Base-by-base conservation (phyloP, 1,284 basidiomycete species). In the Cutaneotrichosporon cutaneum region DNA sequence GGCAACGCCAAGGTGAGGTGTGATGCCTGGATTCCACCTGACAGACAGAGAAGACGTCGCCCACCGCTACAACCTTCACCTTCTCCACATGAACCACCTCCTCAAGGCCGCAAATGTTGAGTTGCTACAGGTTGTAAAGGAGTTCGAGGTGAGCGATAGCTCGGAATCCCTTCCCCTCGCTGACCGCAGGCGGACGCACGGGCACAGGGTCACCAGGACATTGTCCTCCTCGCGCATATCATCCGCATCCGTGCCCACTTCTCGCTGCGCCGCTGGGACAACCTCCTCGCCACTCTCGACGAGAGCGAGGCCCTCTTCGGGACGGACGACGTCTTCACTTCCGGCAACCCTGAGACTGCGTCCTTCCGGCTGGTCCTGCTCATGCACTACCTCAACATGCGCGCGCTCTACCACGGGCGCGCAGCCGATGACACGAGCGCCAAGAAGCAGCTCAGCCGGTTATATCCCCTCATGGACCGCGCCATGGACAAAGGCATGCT, bases 401-500 rank as follows among this genome's bases (percentile, higher is more conserved):
- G 63, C 13, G 55, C 64, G 16, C 60, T 78, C 1, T 73, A 69
- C 64, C 64, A 72, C 45, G 73, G 74, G 5, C 71, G 77, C 4
- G 54, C 61, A 9, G 77, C 72, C 2, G 61, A 73, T 24, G 71
- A 73, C 54, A 44, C 26, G 3, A 39, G 30, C 10, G 67, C 65
- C 8, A 73, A 68, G 56, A 22, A 16, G 3, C 51, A 65, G 5
- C 45, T 74, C 44, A 70, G 70, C 52, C 52, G 61, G 22, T 57
- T 70, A 5, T 78, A 74, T 54, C 26, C 32, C 0, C 44, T 72
- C 26, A 73, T 77, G 70, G 76, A 78, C 51, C 52, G 60, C 11
- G 61, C 66, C 1, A 33, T 61, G 1, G 71, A 72, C 18, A 26
- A 44, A 18, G 70, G 68, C 10, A 53, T 56, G 5, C 66, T 72